Percentiles rank a stretch among this genome's conserved stretches.
Evolutionary conservation across 2,329 filamentous ascomycete genomes (phyloP).

Genomic region (Stagonosporopsis chrysanthemi): DNA sequence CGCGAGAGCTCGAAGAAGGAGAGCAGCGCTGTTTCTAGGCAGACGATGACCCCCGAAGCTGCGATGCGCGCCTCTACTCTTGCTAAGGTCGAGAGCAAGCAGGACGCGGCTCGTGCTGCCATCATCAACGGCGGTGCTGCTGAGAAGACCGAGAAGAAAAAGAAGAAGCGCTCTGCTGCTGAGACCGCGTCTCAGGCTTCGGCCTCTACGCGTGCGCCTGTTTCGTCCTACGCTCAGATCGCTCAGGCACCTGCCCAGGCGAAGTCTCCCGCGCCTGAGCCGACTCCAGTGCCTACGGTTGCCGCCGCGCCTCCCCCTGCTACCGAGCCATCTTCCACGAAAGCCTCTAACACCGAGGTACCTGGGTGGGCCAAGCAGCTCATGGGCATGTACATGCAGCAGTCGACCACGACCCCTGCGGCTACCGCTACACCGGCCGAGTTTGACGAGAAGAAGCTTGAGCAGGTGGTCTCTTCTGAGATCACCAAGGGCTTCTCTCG

Average conservation of each 20-base stretch:
- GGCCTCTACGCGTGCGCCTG: slow-evolving; percentile 30
- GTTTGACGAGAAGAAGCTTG: slow-evolving; percentile 62
- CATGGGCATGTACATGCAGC: slow-evolving; percentile 40
- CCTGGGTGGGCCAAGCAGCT: slow-evolving; percentile 50
- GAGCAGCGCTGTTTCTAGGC: slow-evolving; percentile 42
- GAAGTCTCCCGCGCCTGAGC: slow-evolving; percentile 42
- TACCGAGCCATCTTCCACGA: slow-evolving; percentile 26
- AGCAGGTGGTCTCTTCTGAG: slow-evolving; percentile 56
- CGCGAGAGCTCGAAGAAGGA: slow-evolving; percentile 49
- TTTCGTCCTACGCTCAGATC: slow-evolving; percentile 53
- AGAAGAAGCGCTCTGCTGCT: slow-evolving; percentile 68
- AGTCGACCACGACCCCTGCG: slow-evolving; percentile 21
- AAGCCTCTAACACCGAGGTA: slow-evolving; percentile 33
- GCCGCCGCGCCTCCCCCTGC: slow-evolving; percentile 11
- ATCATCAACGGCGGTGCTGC: slow-evolving; percentile 51
- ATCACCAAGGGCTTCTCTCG: slow-evolving; percentile 55
- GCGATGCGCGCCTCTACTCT: slow-evolving; percentile 51
- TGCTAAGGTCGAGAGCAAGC: slow-evolving; percentile 53
- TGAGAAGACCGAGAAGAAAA: slow-evolving; percentile 62
- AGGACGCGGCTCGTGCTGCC: slow-evolving; percentile 50
- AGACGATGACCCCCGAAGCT: slow-evolving; percentile 48
- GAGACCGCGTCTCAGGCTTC: slow-evolving; percentile 58
- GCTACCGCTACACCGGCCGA: slow-evolving; percentile 25
- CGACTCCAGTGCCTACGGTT: slow-evolving; percentile 5
- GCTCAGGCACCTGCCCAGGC: slow-evolving; percentile 42